Conservation (phyloP, 176 grass and related monocot species). For the Puya raimondii region DNA sequence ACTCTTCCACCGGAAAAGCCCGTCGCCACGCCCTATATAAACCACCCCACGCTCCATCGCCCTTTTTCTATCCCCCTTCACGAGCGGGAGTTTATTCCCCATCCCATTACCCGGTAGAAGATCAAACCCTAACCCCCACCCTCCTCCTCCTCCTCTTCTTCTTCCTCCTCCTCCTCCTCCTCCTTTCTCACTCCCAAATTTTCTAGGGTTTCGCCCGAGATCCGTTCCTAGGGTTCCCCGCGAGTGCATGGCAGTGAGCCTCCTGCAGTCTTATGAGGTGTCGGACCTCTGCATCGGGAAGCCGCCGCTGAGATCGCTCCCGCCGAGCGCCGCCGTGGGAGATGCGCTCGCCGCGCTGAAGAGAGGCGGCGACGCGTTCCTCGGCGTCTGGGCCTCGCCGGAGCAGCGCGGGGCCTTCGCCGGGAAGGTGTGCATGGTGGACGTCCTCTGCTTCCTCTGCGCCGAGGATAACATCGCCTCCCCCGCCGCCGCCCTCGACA, state of each 20-base stretch:
- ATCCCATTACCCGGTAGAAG: no score
- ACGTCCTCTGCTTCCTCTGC: conserved; percentile 69
- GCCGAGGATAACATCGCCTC: conserved; percentile 24
- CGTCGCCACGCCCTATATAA: no score
- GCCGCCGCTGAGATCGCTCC: conserved; percentile 48
- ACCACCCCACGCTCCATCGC: no score
- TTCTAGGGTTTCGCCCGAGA: conserved; percentile 4
- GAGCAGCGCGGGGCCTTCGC: conserved; percentile 2
- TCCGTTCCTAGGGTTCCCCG: no score
- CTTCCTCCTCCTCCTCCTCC: not conserved
- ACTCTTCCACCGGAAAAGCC: no score
- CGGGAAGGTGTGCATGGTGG: conserved; percentile 40
- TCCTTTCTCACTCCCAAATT: not conserved
- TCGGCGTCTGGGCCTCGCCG: conserved; percentile 37
- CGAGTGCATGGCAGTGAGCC: conserved; percentile 42
- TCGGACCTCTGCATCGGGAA: conserved; percentile 97
- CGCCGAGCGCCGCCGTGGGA: conserved; percentile 28
- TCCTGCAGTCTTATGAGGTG: conserved; percentile 40
- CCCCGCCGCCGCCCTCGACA: conserved; percentile 30
- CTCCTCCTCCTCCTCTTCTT: not conserved
- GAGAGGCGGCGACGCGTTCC: conserved; percentile 6
- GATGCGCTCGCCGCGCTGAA: conserved; percentile 33
- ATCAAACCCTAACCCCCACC: no score
- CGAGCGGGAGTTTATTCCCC: no score
- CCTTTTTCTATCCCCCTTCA: no score